Evolutionary conservation across 768 basidiomycete genomes (phyloP).

Genomic region (Tremella mesenterica): DNA sequence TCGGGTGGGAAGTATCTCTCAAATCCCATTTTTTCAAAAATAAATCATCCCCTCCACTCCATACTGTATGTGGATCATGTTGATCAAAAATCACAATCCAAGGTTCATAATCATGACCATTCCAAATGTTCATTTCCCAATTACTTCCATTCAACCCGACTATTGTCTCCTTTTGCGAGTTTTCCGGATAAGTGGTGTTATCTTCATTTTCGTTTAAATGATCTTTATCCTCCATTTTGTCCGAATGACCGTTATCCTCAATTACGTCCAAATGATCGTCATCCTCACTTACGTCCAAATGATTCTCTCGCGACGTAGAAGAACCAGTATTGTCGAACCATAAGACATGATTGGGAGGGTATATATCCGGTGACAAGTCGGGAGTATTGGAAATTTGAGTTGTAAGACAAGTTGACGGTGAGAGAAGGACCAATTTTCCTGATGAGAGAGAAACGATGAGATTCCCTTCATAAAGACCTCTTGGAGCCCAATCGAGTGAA

Average conservation of each 20-base stretch:
- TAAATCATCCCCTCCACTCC: constrained; percentile 90
- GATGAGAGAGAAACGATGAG: constrained; percentile 76
- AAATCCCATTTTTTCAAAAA: constrained; percentile 86
- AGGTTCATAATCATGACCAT: constrained; percentile 84
- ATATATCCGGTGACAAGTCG: no score
- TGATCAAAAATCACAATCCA: constrained; percentile 90
- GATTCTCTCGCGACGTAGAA: no score
- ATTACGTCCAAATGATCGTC: no score
- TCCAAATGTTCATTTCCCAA: constrained; percentile 54
- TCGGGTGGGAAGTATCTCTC: constrained; percentile 57
- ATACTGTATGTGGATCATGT: constrained; percentile 70
- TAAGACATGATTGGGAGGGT: no score
- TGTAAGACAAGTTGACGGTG: constrained; percentile 45
- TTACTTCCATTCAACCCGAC: no score
- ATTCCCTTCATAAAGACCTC: neutral
- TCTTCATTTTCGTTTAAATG: no score
- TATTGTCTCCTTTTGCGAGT: no score
- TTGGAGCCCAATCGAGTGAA: constrained; percentile 80
- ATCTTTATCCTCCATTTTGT: no score
- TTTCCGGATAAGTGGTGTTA: no score
- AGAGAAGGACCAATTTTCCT: constrained; percentile 61
- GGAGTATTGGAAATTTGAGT: constrained; percentile 49
- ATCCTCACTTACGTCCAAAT: no score
- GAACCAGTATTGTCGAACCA: no score
- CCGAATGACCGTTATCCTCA: no score